Base-by-base conservation (phyloP, 768 basidiomycete species). In the Dendrothele bispora region DNA sequence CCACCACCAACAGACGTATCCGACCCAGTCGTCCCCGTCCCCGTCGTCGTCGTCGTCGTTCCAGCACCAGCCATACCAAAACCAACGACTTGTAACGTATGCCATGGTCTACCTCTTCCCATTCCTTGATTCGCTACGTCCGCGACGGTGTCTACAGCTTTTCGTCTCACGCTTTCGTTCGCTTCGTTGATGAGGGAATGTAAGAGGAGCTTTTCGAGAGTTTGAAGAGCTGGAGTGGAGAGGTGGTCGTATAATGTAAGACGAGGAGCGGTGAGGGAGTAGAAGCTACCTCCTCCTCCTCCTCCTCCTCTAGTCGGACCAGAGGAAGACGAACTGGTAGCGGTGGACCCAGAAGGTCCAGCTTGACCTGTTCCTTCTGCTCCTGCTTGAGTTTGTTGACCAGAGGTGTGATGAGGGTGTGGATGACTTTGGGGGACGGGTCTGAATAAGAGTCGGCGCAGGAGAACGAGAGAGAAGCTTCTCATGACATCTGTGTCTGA, bases 401-500 rank as follows among this genome's bases (percentile, higher is more conserved):
- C n/a, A n/a, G n/a, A n/a, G n/a, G n/a, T n/a, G n/a, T n/a, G n/a
- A n/a, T n/a, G n/a, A n/a, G n/a, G n/a, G n/a, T n/a, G n/a, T n/a
- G n/a, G n/a, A n/a, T n/a, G n/a, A n/a, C n/a, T n/a, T n/a, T n/a
- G n/a, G 1, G 73, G 78, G 2, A 79, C 67, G 0, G 83, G 57
- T 6, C 88, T 80, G 64, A 92, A 91, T 25, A 90, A 78, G 3
- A 92, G 75, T 5, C 90, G 80, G 7, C 90, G 82, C 24, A 91
- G 77, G 25, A 91, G 79, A 8, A 92, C 88, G 24, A 91, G 72
- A 2, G 89, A 88, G 65, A 91, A 91, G 0, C 86, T 87, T 76
- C 86, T 63, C 55, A 88, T 88, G 67, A 89, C 84, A 63, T 90
- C 88, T 0, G 86, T 86, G 57, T 87, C 88, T 20, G 86, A 85